Evolutionary conservation across 768 basidiomycete species (phyloP).

Genomic region (Megacollybia marginata): DNA sequence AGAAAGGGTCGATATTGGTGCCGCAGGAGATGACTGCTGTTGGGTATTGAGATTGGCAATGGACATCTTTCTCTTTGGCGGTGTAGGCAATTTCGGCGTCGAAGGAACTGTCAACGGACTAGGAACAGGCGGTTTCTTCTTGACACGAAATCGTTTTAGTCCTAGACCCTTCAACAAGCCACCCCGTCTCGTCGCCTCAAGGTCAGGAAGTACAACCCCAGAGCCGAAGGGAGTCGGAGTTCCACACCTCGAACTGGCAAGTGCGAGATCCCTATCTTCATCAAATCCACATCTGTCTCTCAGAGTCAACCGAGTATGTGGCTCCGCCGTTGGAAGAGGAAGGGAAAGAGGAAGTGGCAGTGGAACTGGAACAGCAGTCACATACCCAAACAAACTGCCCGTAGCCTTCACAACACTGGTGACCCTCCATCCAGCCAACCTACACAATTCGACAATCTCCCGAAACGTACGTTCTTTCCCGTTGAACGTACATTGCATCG

Average conservation of each 20-base stretch:
- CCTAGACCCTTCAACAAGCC: not conserved
- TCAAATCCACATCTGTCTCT: not conserved
- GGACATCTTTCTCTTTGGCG: conserved; percentile 22
- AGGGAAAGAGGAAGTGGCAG: conserved; percentile 28
- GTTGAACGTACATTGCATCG: conserved; percentile 66
- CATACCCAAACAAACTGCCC: conserved; percentile 64
- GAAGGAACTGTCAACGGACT: conserved; percentile 11
- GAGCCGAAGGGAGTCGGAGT: conserved; percentile 8
- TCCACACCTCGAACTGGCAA: not conserved
- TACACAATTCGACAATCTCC: conserved; percentile 46
- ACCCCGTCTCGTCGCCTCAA: not conserved
- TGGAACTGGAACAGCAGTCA: conserved; percentile 55
- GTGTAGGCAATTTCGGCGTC: conserved; percentile 2
- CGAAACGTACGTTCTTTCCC: conserved; percentile 64
- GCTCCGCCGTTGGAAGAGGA: not conserved
- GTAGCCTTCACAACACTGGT: conserved; percentile 47
- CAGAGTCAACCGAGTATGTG: not conserved
- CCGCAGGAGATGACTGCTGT: not conserved
- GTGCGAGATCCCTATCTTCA: conserved; percentile 1
- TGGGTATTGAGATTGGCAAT: conserved; percentile 16
- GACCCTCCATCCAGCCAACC: conserved; percentile 57
- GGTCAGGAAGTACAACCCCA: conserved; percentile 1
- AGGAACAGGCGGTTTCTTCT: conserved; percentile 15
- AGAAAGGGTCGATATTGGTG: not conserved
- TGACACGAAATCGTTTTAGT: conserved; percentile 4